Conservation (phyloP, 768 basidiomycete genomes). For the Trametes elegans region DNA sequence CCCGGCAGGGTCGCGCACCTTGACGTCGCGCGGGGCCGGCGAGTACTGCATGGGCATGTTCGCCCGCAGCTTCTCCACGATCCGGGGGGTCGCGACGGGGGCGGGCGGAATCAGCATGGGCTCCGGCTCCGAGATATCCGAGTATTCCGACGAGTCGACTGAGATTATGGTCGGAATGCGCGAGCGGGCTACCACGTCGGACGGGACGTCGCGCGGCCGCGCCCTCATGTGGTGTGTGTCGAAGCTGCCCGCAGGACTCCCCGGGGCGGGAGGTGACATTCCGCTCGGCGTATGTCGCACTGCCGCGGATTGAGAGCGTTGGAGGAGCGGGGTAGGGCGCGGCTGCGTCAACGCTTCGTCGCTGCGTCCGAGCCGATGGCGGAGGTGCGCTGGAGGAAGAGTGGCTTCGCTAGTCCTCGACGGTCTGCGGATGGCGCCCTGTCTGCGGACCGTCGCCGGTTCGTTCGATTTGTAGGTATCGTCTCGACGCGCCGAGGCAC, state of each 20-base stretch:
- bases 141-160: not conserved
- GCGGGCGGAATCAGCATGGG: slow-evolving; percentile 2
- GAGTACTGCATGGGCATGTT: not conserved
- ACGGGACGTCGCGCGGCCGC: not conserved
- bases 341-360: not conserved
- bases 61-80: not conserved
- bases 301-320: not conserved
- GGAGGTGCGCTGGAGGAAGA: not conserved
- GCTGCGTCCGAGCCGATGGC: not conserved
- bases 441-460: slow-evolving; percentile 3
- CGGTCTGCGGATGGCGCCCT: slow-evolving; percentile 9
- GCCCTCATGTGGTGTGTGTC: not conserved
- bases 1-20: not conserved
- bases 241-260: not conserved
- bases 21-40: not conserved
- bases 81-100: not conserved
- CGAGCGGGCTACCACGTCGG: not conserved
- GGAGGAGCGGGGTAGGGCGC: not conserved
- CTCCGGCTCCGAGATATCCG: not conserved
- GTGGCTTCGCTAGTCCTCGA: slow-evolving; percentile 3
- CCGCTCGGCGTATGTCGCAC: not conserved
- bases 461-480: not conserved
- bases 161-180: not conserved
- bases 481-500: too few species aligned
- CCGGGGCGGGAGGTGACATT: not conserved